Conservation (phyloP, 2,329 filamentous ascomycete genomes). For the Xylariaceae sp. region DNA sequence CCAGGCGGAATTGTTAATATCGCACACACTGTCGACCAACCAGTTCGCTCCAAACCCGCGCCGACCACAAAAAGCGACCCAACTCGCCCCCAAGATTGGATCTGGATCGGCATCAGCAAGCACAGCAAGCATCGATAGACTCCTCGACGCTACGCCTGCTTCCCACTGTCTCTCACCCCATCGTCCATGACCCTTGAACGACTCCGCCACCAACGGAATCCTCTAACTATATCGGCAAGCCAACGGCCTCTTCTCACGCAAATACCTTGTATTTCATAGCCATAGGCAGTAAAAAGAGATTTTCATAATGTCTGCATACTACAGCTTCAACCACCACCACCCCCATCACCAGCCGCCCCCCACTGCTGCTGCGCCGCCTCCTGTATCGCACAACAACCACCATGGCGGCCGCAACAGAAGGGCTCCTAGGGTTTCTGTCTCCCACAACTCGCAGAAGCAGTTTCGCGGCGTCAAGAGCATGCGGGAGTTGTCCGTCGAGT, state of each 20-base stretch:
- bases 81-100: slow-evolving; percentile 13
- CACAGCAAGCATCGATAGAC: background rate
- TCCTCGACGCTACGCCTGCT: slow-evolving; percentile 3
- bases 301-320: slow-evolving; percentile 58
- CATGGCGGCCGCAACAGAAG: slow-evolving; percentile 81
- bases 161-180: background rate
- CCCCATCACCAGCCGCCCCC: slow-evolving; percentile 45
- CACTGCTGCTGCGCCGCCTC: slow-evolving; percentile 40
- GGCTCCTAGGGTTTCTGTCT: slow-evolving; percentile 71
- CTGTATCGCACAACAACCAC: slow-evolving; percentile 66
- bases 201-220: slow-evolving; percentile 14
- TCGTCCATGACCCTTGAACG: slow-evolving; percentile 2
- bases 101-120: slow-evolving; percentile 1
- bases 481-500: slow-evolving; percentile 72
- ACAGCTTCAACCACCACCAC: slow-evolving; percentile 53
- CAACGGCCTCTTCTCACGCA: slow-evolving; percentile 7
- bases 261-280: slow-evolving; percentile 18
- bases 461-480: slow-evolving; percentile 79
- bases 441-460: slow-evolving; percentile 81
- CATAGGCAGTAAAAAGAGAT: slow-evolving; percentile 12
- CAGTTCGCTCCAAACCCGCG: slow-evolving; percentile 4
- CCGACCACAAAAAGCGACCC: slow-evolving; percentile 12
- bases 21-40: slow-evolving; percentile 4
- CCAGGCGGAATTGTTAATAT: slow-evolving; percentile 16
- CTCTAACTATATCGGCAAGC: background rate